Conservation (phyloP, 139 green algal species). For the Coelastrella sp. region DNA sequence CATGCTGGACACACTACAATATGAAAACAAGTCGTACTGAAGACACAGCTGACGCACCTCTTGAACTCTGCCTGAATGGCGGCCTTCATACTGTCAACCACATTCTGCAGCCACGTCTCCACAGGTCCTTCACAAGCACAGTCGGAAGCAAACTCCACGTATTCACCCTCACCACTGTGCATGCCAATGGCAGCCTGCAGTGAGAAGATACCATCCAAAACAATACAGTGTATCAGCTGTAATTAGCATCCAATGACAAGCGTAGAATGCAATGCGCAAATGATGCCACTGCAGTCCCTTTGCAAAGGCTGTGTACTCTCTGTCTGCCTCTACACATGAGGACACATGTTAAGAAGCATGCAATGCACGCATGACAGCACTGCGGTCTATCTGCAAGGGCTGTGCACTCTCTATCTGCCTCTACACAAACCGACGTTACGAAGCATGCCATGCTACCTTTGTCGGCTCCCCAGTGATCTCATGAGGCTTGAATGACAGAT, state of each 20-base stretch:
- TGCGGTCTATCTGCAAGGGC: no score
- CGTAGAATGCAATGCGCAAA: no score
- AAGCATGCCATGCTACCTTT: conserved; percentile 44
- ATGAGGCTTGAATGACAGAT: conserved; percentile 82
- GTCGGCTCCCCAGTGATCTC: conserved; percentile 66
- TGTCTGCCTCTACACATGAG: neutral
- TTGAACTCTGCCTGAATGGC: conserved; percentile 83
- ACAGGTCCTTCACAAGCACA: conserved; percentile 85
- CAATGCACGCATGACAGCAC: no score
- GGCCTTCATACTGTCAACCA: conserved; percentile 86
- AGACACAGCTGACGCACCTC: conserved; percentile 31
- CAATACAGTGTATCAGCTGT: neutral
- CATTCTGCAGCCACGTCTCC: conserved; percentile 83
- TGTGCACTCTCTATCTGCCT: no score
- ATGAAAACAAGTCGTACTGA: neutral
- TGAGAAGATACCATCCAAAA: no score
- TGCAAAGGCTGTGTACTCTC: no score
- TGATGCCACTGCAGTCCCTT: no score
- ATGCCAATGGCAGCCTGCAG: conserved; percentile 50
- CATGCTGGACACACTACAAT: no score
- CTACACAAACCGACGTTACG: neutral
- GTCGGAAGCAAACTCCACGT: conserved; percentile 81
- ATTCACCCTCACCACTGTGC: conserved; percentile 71
- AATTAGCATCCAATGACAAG: neutral
- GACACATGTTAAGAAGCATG: neutral